Base-by-base conservation (phyloP, 495 filamentous ascomycete species). In the Hamigera avellanea region DNA sequence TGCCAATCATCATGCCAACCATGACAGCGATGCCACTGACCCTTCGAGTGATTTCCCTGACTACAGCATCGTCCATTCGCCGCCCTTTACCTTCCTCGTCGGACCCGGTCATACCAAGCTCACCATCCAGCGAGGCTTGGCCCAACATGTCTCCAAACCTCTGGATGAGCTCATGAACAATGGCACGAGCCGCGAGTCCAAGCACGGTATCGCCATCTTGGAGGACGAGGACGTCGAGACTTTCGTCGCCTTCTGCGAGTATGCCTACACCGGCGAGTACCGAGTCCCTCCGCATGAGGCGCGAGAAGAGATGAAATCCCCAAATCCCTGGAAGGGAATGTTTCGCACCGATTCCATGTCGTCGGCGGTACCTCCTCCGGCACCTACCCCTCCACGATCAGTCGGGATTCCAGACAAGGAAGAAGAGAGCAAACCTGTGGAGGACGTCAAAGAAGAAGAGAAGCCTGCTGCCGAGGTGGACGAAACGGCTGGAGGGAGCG, bases 201-300 rank as follows among this genome's bases (percentile, higher is more conserved):
- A 56, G 39, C 54, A 65, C 36, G 56, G 58, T 10, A 55, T 61
- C 18, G 62, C 59, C 3, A 49, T 60, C 6, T 37, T 67, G 23
- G 64, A 69, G 25, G 62, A 72, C 8, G 60, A 67, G 17, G 60
- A 66, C 37, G 61, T 62, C 12, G 56, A 62, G 33, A 67, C 64
- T 12, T 69, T 72, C 33, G 54, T 64, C 19, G 60, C 62, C 2
- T 65, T 69, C 35, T 63, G 55, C 43, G 61, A 69, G 37, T 70
- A 67, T 56, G 65, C 65, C 32, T 72, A 72, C 36, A 62, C 59
- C 1, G 65, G 67, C 8, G 56, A 70, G 28, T 72, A 72, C 32
- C 54, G 35, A 14, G 58, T 63, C 15, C 63, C 57, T n/a, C 29
- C 25, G 18, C 40, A 33, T 25, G 42, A 35, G 15, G 31, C 19